Percentiles rank a stretch among this genome's conserved stretches.
Conservation (phyloP, 139 green algal species). For the Chlorella vulgaris region DNA sequence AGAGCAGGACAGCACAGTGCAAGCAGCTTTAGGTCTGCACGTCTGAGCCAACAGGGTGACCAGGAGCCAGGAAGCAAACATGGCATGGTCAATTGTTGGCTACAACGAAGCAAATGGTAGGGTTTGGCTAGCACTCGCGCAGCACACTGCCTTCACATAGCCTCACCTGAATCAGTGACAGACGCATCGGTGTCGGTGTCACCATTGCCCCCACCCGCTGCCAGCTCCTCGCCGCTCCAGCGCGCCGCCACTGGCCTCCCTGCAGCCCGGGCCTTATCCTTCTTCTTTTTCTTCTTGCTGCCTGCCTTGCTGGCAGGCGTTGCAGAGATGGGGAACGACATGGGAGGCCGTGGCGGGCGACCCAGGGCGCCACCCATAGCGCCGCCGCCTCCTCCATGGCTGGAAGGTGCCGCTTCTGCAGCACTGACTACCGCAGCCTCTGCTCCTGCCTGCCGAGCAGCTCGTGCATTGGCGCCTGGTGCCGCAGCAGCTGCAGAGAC, state of each 20-base stretch:
- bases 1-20: not conserved
- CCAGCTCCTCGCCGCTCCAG: not conserved
- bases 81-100: too few relatives aligned
- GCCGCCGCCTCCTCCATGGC: too few relatives aligned
- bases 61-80: too few relatives aligned
- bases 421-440: not conserved
- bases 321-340: not conserved
- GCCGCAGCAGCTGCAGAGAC: not conserved
- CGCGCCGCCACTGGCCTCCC: not conserved
- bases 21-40: not conserved
- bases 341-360: conserved; percentile 21
- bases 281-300: conserved; percentile 36
- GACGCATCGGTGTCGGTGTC: conserved; percentile 30
- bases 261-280: conserved; percentile 8
- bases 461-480: not conserved
- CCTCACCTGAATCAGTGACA: conserved; percentile 22
- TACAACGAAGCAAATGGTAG: too few relatives aligned
- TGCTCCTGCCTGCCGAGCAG: not conserved
- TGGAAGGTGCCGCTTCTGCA: not conserved
- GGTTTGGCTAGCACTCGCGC: too few relatives aligned
- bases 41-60: not conserved
- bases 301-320: not conserved
- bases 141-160: not conserved
- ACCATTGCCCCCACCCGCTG: not conserved
- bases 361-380: too few relatives aligned